phyloP scores from a whole-genome alignment of 2,329 filamentous ascomycete species.

The Gaeumannomyces tritici region DNA sequence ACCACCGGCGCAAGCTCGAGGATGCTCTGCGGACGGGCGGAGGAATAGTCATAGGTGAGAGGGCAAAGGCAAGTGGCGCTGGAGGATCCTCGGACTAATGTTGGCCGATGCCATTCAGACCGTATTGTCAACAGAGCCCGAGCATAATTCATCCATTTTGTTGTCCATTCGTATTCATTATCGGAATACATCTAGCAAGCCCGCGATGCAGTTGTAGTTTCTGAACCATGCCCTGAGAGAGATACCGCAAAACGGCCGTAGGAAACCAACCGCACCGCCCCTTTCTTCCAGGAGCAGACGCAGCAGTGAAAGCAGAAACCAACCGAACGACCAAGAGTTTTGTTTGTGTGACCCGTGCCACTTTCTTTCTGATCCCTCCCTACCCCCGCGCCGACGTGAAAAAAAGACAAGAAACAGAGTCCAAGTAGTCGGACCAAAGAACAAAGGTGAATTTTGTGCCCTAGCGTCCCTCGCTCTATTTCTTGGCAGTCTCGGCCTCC shows the following conservation, averaged over 20 bases:
- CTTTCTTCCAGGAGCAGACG: slow-evolving; percentile 10
- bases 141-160: too few species aligned
- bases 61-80: slow-evolving; percentile 2
- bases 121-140: too few species aligned
- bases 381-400: slow-evolving; percentile 2
- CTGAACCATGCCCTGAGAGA: slow-evolving; percentile 13
- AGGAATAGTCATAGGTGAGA: slow-evolving; percentile 25
- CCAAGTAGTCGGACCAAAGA: neutral
- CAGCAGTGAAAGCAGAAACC: slow-evolving; percentile 11
- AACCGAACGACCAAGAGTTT: slow-evolving; percentile 12
- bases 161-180: slow-evolving; percentile 18
- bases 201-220: slow-evolving; percentile 9
- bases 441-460: slow-evolving; percentile 1
- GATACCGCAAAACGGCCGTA: slow-evolving; percentile 4
- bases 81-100: too few species aligned
- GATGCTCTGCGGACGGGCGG: slow-evolving; percentile 41
- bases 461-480: slow-evolving; percentile 42
- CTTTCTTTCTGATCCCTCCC: neutral
- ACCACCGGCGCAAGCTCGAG: slow-evolving; percentile 31
- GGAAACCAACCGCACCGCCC: slow-evolving; percentile 4
- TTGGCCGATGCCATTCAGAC: too few species aligned
- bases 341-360: slow-evolving; percentile 4
- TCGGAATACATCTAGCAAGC: slow-evolving; percentile 23
- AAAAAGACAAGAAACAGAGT: slow-evolving; percentile 3
- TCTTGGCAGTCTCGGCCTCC: slow-evolving; percentile 76